A percentile compares a stretch with the other conserved stretches of the same genome.
phyloP scores from a whole-genome alignment of 495 filamentous ascomycete genomes.

The Hypoxylon rickii region DNA sequence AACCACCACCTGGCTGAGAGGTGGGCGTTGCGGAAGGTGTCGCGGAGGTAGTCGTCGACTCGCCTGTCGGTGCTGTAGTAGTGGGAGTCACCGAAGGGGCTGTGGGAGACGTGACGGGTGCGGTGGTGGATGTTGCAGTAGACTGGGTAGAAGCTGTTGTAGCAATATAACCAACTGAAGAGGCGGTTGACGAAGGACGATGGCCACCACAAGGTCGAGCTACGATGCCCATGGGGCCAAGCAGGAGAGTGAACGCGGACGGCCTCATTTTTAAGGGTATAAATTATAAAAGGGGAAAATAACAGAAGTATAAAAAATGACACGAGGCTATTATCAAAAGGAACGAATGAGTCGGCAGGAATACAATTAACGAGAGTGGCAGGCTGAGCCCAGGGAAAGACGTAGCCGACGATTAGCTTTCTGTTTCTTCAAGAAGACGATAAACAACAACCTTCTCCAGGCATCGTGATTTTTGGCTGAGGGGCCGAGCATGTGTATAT shows the following conservation, averaged over 20 bases:
- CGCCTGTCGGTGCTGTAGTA: background rate
- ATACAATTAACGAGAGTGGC: constrained; percentile 16
- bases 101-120: constrained; percentile 3
- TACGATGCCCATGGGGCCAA: constrained; percentile 24
- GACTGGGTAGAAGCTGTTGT: constrained; percentile 3
- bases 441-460: background rate
- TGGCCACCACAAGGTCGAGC: constrained; percentile 24
- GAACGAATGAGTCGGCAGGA: constrained; percentile 1
- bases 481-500: background rate
- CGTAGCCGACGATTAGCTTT: background rate
- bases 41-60: background rate
- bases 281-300: background rate
- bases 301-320: constrained; percentile 9
- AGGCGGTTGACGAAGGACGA: constrained; percentile 5
- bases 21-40: constrained; percentile 10
- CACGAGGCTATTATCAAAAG: background rate
- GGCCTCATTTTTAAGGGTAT: constrained; percentile 19
- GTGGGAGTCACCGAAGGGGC: constrained; percentile 1
- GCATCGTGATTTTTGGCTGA: constrained; percentile 9
- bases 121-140: constrained; percentile 1
- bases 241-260: constrained; percentile 18
- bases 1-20: background rate
- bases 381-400: constrained; percentile 1
- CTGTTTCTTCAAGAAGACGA: constrained; percentile 3
- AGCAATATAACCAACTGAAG: background rate